Percentiles rank a stretch among this genome's conserved stretches.
These are phyloP conservation scores for Microstegium vimineum DNA, from an alignment of 176 grass and related monocot species.

Conservation along the genomic window DNA sequence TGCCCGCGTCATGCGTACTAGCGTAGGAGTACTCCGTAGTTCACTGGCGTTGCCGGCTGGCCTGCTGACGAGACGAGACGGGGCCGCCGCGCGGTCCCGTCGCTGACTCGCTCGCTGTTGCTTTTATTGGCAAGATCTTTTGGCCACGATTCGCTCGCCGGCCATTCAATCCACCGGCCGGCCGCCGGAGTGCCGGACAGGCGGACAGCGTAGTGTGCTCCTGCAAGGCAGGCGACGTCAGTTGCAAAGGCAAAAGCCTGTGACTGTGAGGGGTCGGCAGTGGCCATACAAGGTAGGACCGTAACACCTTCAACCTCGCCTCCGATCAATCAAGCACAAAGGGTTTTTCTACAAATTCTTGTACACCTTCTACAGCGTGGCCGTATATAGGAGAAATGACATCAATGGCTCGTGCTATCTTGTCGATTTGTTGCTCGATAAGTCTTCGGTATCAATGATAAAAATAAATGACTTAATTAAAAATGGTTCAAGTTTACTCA, in stretches of 20 bases:
- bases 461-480: too few relatives aligned
- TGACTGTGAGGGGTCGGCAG: too few relatives aligned
- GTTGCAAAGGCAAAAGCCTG: not conserved
- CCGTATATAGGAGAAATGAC: too few relatives aligned
- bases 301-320: too few relatives aligned
- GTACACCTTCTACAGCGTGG: not conserved
- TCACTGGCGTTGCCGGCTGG: too few relatives aligned
- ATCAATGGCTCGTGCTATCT: too few relatives aligned
- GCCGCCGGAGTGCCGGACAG: not conserved
- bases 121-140: slow-evolving; percentile 38
- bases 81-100: slow-evolving; percentile 17
- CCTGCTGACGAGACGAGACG: not conserved
- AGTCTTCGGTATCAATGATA: too few relatives aligned
- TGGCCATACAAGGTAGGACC: too few relatives aligned
- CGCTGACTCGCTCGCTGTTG: slow-evolving; percentile 21
- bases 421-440: too few relatives aligned
- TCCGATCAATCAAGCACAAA: not conserved
- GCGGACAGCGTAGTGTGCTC: not conserved
- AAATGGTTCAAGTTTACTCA: too few relatives aligned
- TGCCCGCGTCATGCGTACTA: not conserved
- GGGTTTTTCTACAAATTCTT: not conserved
- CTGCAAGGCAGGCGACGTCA: not conserved
- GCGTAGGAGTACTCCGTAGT: too few relatives aligned
- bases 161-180: slow-evolving; percentile 5
- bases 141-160: slow-evolving; percentile 33